phyloP scores from a whole-genome alignment of 129 eudicot genomes.

The Artemisia tridentata region DNA sequence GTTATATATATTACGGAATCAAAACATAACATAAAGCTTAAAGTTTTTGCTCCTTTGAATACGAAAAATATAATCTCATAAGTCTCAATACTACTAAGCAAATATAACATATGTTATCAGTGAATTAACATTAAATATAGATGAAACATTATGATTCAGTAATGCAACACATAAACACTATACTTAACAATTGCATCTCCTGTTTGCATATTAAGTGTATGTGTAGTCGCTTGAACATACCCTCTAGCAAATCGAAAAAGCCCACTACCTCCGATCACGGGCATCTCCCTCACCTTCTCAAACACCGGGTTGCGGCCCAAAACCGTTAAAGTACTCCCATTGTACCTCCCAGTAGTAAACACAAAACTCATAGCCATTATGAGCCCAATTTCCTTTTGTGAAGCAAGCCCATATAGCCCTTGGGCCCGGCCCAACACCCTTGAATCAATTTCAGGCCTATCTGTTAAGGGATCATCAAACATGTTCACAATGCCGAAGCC shows the following conservation, averaged over 20 bases:
- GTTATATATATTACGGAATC: no score
- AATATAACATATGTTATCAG: no score
- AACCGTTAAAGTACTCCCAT: conserved; percentile 48
- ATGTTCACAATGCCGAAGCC: conserved; percentile 36
- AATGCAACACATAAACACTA: conserved; percentile 62
- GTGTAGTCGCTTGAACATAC: conserved; percentile 58
- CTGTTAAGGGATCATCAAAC: conserved; percentile 50
- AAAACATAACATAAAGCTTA: no score
- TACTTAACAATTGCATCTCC: conserved; percentile 72
- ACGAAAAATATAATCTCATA: no score
- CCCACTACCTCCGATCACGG: conserved; percentile 76
- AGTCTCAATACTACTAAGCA: no score
- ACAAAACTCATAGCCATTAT: conserved; percentile 46
- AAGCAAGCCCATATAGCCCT: conserved; percentile 41
- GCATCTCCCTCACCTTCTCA: conserved; percentile 62
- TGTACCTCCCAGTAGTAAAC: conserved; percentile 38
- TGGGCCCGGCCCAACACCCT: conserved; percentile 48
- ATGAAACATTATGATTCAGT: conserved; percentile 19
- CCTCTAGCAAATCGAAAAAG: conserved; percentile 68
- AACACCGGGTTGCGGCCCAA: conserved; percentile 60
- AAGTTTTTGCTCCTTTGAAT: no score
- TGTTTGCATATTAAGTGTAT: conserved; percentile 35
- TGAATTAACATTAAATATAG: no score
- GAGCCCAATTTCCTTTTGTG: conserved; percentile 28
- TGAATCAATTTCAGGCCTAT: conserved; percentile 27